Conservation (phyloP, 179 eudicot genomes). For the Sideroxylon spinosum region DNA sequence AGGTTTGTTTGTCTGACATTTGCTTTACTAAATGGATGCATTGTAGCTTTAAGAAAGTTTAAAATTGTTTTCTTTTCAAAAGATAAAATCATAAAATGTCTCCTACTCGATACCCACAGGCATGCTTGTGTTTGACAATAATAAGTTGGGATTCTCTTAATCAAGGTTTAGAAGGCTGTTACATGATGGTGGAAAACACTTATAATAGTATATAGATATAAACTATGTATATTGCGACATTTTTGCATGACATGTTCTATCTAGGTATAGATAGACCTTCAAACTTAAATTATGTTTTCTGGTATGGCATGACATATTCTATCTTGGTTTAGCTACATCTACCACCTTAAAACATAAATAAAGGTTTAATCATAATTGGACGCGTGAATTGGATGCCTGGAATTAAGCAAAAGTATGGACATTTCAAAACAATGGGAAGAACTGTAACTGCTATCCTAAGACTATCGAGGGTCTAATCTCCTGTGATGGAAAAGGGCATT, state of each 20-base stretch:
- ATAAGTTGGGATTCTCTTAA: not conserved
- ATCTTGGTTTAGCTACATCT: not conserved
- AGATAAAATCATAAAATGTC: not conserved
- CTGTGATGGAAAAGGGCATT: not conserved
- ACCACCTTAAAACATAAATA: not conserved
- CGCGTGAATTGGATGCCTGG: not conserved
- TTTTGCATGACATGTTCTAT: not conserved
- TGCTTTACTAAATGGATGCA: not conserved
- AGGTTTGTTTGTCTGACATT: conserved; percentile 41
- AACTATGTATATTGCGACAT: not conserved
- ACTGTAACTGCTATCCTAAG: not conserved
- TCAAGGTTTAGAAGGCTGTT: not conserved
- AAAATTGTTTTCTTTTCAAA: not conserved
- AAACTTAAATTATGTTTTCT: no score
- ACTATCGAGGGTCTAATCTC: not conserved
- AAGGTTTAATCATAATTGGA: not conserved
- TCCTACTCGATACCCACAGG: not conserved
- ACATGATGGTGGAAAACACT: not conserved
- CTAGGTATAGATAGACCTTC: no score
- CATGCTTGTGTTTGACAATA: not conserved
- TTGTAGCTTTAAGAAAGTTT: not conserved
- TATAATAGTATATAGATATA: not conserved
- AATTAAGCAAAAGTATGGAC: not conserved
- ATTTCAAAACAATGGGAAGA: not conserved
- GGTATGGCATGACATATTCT: no score